These are phyloP conservation scores for Vicia sativa DNA, from an alignment of 306 rosid genomes.

Conservation along the genomic window DNA sequence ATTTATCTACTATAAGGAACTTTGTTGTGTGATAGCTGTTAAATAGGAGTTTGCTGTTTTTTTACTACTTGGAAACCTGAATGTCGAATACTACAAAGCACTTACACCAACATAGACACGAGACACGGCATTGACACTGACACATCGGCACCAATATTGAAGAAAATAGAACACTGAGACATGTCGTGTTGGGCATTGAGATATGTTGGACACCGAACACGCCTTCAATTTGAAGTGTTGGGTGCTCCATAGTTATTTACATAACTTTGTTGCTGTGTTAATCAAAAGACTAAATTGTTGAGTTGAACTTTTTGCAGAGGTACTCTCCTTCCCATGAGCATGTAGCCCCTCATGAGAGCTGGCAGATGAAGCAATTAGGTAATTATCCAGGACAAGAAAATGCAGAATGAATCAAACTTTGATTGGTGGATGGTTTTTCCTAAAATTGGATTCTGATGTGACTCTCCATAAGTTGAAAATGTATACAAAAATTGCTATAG, in stretches of 20 bases:
- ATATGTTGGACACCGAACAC: not conserved
- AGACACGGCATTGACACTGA: not conserved
- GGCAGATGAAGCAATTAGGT: slow-evolving; percentile 69
- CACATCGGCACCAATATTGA: not conserved
- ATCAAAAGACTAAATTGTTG: slow-evolving; percentile 26
- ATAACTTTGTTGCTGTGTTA: slow-evolving; percentile 11
- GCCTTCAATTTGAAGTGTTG: not conserved
- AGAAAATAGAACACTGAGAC: too few species aligned
- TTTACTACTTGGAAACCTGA: slow-evolving; percentile 3
- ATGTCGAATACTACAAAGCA: not conserved
- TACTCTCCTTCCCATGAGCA: slow-evolving; percentile 67
- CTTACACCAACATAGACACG: not conserved
- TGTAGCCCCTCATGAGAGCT: slow-evolving; percentile 80
- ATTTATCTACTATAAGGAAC: not conserved
- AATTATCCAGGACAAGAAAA: slow-evolving; percentile 57
- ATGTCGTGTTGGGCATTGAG: not conserved
- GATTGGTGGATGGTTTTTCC: slow-evolving; percentile 37
- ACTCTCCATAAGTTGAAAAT: slow-evolving; percentile 52
- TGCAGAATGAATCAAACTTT: slow-evolving; percentile 52
- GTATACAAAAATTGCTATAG: slow-evolving; percentile 44
- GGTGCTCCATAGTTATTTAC: not conserved
- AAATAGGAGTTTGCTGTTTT: slow-evolving; percentile 14
- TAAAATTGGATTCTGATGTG: slow-evolving; percentile 42
- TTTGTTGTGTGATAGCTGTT: not conserved
- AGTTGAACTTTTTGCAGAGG: slow-evolving; percentile 54